Conservation (phyloP, 495 filamentous ascomycete species). For the Cercophora scortea region DNA sequence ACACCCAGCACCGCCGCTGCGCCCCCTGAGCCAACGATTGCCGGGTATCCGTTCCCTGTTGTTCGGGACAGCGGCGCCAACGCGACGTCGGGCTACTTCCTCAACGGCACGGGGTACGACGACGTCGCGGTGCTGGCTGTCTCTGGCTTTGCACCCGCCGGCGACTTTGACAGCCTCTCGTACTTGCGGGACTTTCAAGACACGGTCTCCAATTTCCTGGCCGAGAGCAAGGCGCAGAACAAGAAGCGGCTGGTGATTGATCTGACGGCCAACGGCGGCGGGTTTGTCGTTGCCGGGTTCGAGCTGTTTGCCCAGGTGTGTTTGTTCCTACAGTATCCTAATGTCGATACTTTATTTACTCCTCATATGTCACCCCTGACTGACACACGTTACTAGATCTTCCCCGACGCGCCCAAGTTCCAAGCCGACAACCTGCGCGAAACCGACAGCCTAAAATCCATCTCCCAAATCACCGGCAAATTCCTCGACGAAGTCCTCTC, state of each 20-base stretch:
- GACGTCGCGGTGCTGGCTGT: slow-evolving; percentile 30
- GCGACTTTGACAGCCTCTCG: background rate
- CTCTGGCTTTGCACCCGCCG: slow-evolving; percentile 12
- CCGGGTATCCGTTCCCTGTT: slow-evolving; percentile 13
- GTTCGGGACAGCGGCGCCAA: slow-evolving; percentile 16
- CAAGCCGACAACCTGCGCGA: slow-evolving; percentile 25
- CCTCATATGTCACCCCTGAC: too few relatives aligned
- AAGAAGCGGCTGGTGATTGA: slow-evolving; percentile 50
- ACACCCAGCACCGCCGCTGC: background rate
- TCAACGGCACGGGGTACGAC: slow-evolving; percentile 32
- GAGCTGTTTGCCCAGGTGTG: slow-evolving; percentile 24
- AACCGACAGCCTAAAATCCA: slow-evolving; percentile 13
- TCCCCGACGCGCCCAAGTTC: slow-evolving; percentile 19
- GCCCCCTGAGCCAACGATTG: slow-evolving; percentile 8
- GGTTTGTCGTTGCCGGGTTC: slow-evolving; percentile 36
- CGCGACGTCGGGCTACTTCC: slow-evolving; percentile 25
- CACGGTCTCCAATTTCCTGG: slow-evolving; percentile 30
- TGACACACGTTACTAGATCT: slow-evolving; percentile 9
- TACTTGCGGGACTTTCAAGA: slow-evolving; percentile 31
- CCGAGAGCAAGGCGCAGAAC: slow-evolving; percentile 21
- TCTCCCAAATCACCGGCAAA: slow-evolving; percentile 12
- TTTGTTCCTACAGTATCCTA: too few relatives aligned
- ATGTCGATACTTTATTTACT: too few relatives aligned
- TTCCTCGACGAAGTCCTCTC: slow-evolving; percentile 8
- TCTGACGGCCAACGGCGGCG: slow-evolving; percentile 48